Evolutionary conservation across 768 basidiomycete species (phyloP), one percentile per base, ranked within the genome.

Genomic region (Hemileccinum impolitum): DNA sequence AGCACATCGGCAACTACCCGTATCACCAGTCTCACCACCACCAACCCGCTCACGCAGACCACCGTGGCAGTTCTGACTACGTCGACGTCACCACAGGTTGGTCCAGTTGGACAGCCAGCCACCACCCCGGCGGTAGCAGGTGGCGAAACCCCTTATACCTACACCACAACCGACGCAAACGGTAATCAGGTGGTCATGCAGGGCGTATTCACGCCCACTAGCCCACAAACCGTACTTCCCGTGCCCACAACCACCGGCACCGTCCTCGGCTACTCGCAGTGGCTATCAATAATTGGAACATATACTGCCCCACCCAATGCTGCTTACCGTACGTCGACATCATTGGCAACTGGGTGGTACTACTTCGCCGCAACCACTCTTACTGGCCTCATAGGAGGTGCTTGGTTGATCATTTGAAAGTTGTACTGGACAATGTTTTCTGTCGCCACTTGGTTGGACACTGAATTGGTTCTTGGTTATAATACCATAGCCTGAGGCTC

Each of bases 71-170:
- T 61, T 2, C 45, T 62, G 1, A 59, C 63, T 6, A 38, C 23
- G n/a, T n/a, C 68, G 15, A 45, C 68, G 9, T 7, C 59, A 21
- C 45, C 37, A n/a, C 50, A 39, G 12, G 58, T 41, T 45, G 67
- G 47, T 19, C 63, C 83, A 3, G 84, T 86, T 0, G 85, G 75
- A 7, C 75, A 77, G 54, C 81, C 82, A 19, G 71, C 59, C 3
- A 26, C 76, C 5, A 26, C 75, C 5, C 70, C 66, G 21, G 65
- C 63, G 3, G 64, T 55, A 18, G 59, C 66, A 3, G 73, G 75
- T 6, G 79, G 74, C 2, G 72, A 73, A 25, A 80, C 76, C 0
- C 76, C 77, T 0, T 81, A 70, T 58, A 63, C 63, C 2, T 81
- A 80, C 53, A 80, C 78, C 26, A 81, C 80, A 0, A 68, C 62